Percentiles rank a stretch among this genome's conserved stretches.
phyloP scores from a whole-genome alignment of 169 alveolate genomes.

The Plasmodium reichenowi region DNA sequence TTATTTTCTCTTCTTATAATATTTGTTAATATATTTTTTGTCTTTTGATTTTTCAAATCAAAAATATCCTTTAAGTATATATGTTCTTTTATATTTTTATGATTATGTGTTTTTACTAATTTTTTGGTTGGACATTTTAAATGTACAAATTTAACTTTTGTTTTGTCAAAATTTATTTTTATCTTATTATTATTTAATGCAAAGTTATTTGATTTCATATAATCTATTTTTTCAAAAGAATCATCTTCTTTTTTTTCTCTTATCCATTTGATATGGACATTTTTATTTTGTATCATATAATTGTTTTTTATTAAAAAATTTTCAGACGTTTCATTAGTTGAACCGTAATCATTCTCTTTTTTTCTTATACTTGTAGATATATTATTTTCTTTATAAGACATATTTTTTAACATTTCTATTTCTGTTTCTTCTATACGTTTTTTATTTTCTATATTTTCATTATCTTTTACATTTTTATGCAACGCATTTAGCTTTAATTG shows the following conservation, averaged over 20 bases:
- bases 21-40: background rate
- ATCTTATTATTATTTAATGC: background rate
- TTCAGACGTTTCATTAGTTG: no score
- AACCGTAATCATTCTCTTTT: no score
- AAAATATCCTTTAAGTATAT: background rate
- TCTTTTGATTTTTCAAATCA: conserved; percentile 1
- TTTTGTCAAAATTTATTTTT: background rate
- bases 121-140: conserved; percentile 4
- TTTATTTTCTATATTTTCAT: background rate
- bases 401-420: background rate
- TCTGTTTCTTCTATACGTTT: background rate
- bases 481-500: background rate
- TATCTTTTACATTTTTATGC: background rate
- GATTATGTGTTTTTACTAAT: background rate
- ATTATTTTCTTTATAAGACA: background rate
- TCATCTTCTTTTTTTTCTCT: background rate
- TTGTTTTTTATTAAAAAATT: background rate
- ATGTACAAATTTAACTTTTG: background rate
- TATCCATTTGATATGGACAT: background rate
- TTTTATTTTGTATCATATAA: background rate
- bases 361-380: background rate
- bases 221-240: background rate
- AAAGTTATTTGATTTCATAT: background rate
- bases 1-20: background rate
- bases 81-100: conserved; percentile 8